phyloP scores from a whole-genome alignment of 768 basidiomycete species.

The Xerocomus potaroensis region DNA sequence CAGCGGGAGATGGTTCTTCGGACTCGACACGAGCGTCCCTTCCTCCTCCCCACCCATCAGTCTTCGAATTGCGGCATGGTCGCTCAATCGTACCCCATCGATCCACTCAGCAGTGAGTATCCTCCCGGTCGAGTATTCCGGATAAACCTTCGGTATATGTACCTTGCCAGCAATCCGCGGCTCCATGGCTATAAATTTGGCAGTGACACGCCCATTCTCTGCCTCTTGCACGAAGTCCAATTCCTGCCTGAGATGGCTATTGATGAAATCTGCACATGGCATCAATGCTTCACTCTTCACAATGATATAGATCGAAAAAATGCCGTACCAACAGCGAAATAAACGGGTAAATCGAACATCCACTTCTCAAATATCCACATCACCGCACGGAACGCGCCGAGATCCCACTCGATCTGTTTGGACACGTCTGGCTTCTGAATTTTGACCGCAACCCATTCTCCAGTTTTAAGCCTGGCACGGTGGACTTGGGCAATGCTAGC shows the following conservation, averaged over 20 bases:
- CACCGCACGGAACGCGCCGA: conserved; percentile 61
- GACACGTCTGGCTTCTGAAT: conserved; percentile 86
- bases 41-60: conserved; percentile 52
- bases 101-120: conserved; percentile 88
- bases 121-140: conserved; percentile 66
- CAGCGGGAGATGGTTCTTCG: conserved; percentile 4
- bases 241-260: conserved; percentile 77
- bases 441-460: conserved; percentile 86
- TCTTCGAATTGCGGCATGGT: conserved; percentile 49
- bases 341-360: conserved; percentile 83
- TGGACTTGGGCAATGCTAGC: conserved; percentile 95
- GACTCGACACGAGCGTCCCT: background rate
- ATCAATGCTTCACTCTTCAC: background rate
- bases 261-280: conserved; percentile 58
- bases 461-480: conserved; percentile 53
- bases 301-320: background rate
- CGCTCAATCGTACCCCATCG: conserved; percentile 68
- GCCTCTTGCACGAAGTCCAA: conserved; percentile 82
- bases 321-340: conserved; percentile 67
- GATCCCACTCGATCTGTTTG: conserved; percentile 83
- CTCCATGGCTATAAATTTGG: conserved; percentile 63
- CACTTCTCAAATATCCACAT: conserved; percentile 79
- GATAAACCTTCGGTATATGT: conserved; percentile 73
- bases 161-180: conserved; percentile 66
- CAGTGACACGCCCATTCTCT: conserved; percentile 67